Conservation (phyloP, 2,329 filamentous ascomycete species). For the Xylaria sp. region DNA sequence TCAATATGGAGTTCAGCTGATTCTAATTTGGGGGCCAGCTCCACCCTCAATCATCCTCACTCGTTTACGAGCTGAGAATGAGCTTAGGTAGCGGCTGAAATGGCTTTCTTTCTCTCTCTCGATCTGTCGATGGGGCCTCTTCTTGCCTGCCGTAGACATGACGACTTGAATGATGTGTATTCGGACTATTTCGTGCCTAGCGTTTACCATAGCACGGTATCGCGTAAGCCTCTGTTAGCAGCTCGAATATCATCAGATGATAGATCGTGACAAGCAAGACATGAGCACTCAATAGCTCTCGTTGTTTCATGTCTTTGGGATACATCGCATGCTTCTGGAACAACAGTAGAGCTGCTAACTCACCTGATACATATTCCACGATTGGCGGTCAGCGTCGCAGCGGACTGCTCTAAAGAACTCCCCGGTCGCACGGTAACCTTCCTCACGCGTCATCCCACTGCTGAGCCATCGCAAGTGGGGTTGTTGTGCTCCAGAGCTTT, state of each 20-base stretch:
- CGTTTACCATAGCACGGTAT: not conserved
- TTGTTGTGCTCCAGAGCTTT: not conserved
- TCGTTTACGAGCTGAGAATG: constrained; percentile 31
- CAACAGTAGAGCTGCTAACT: constrained; percentile 1
- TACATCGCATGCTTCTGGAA: constrained; percentile 17
- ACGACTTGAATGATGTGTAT: constrained; percentile 9
- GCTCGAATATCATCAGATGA: not conserved
- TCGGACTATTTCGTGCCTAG: constrained; percentile 1
- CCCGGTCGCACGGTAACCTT: constrained; percentile 20
- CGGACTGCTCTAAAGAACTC: constrained; percentile 7
- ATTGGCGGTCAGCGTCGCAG: not conserved
- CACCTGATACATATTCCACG: constrained; percentile 4
- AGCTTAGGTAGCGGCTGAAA: constrained; percentile 1
- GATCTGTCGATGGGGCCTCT: constrained; percentile 9
- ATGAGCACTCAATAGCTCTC: constrained; percentile 8
- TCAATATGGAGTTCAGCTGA: constrained; percentile 28
- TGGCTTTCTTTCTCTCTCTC: not conserved
- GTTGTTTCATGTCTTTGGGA: constrained; percentile 13
- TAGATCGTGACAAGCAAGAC: constrained; percentile 17
- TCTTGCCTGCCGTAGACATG: constrained; percentile 9
- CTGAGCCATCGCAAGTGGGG: not conserved
- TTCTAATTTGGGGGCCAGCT: constrained; percentile 22
- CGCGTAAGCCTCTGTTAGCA: not conserved
- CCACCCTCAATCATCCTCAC: constrained; percentile 19
- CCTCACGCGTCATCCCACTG: constrained; percentile 3